These are phyloP conservation scores for Eucalyptus marginata DNA, from an alignment of 345 rosid species.

Conservation along the genomic window DNA sequence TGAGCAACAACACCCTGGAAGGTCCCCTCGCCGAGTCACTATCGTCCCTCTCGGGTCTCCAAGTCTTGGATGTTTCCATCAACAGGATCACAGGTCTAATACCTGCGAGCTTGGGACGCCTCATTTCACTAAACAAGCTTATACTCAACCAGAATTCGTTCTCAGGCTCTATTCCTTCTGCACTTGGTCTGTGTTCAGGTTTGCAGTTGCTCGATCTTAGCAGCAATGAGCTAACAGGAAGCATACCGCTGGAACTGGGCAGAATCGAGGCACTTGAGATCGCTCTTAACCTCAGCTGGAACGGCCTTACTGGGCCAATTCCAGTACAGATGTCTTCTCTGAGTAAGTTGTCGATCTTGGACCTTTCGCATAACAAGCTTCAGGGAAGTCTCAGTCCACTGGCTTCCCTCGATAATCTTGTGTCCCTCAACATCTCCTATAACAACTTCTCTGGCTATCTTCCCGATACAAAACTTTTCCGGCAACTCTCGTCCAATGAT, in stretches of 20 bases:
- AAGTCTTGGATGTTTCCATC: conserved; percentile 63
- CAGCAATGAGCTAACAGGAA: conserved; percentile 61
- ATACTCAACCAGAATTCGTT: conserved; percentile 49
- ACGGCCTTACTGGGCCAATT: conserved; percentile 61
- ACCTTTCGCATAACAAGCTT: conserved; percentile 77
- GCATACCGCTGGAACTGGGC: conserved; percentile 62
- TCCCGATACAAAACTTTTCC: conserved; percentile 78
- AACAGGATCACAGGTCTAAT: conserved; percentile 52
- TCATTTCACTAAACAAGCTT: conserved; percentile 56
- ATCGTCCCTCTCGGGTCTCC: conserved; percentile 55
- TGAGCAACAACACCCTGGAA: conserved; percentile 59
- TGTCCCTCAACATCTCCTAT: conserved; percentile 69
- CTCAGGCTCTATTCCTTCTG: conserved; percentile 63
- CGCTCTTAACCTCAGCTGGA: conserved; percentile 81
- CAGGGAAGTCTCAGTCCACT: conserved; percentile 51
- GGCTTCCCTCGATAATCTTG: conserved; percentile 62
- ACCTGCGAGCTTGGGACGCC: conserved; percentile 67
- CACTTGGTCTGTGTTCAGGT: conserved; percentile 62
- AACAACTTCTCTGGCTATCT: conserved; percentile 82
- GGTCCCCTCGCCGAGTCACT: conserved; percentile 56
- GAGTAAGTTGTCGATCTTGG: conserved; percentile 70
- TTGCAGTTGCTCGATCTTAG: conserved; percentile 89
- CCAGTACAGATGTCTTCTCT: conserved; percentile 65
- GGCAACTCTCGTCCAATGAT: conserved; percentile 42
- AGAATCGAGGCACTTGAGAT: conserved; percentile 73